phyloP scores from a whole-genome alignment of 176 grass and related monocot species.

The Musa schizocarpa region DNA sequence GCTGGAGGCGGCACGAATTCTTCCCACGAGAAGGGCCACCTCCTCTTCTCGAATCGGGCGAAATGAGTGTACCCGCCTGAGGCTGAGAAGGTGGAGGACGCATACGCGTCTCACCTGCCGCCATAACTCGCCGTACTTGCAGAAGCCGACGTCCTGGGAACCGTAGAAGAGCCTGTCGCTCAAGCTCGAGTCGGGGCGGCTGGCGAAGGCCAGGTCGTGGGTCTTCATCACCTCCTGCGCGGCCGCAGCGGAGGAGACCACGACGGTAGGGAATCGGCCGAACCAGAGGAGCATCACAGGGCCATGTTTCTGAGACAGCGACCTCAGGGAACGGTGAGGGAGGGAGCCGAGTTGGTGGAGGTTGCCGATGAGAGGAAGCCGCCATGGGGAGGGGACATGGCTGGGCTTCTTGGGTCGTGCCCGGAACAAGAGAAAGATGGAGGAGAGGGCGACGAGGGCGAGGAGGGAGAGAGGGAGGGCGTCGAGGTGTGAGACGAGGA shows the following conservation, averaged over 20 bases:
- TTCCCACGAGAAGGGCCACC: background rate
- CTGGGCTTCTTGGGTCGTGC: background rate
- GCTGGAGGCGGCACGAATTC: background rate
- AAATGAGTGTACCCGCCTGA: background rate
- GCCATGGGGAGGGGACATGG: background rate
- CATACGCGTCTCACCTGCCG: background rate
- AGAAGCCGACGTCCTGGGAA: background rate
- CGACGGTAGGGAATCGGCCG: background rate
- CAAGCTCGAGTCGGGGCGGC: background rate
- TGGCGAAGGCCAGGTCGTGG: background rate
- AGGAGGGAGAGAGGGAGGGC: background rate
- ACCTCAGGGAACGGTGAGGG: background rate
- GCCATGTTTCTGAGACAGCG: background rate
- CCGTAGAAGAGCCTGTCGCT: background rate
- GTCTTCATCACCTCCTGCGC: background rate
- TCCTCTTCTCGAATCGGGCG: background rate
- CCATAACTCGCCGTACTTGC: slow-evolving; percentile 6
- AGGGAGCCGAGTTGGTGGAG: background rate
- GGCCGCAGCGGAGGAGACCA: background rate
- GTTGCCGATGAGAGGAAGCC: background rate
- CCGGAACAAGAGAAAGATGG: background rate
- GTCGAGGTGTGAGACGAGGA: background rate
- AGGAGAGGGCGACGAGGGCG: background rate
- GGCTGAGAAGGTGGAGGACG: slow-evolving; percentile 1
- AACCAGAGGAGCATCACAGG: background rate